Conservation (phyloP, 2,329 filamentous ascomycete species). For the Sphaerulina vaccinii region DNA sequence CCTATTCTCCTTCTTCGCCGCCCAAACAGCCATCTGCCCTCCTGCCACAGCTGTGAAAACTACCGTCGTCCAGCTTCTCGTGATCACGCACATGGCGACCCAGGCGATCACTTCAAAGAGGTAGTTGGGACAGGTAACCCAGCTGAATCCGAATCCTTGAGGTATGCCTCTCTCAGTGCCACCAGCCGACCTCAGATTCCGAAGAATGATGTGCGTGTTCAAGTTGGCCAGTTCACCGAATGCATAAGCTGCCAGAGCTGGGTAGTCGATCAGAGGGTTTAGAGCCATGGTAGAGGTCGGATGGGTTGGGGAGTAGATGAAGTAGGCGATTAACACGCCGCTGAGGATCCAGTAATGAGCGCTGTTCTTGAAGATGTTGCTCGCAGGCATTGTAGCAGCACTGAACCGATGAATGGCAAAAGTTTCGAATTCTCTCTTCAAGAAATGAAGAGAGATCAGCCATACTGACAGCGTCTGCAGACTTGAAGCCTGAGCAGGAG, state of each 20-base stretch:
- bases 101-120: conserved; percentile 88
- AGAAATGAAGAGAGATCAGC: conserved; percentile 78
- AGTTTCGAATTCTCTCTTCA: conserved; percentile 94
- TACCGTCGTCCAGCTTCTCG: conserved; percentile 72
- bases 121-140: conserved; percentile 97
- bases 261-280: conserved; percentile 59
- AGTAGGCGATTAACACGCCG: conserved; percentile 77
- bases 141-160: conserved; percentile 74
- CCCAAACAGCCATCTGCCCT: conserved; percentile 83
- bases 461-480: conserved; percentile 71
- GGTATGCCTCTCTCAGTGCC: conserved; percentile 88
- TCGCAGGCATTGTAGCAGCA: conserved; percentile 84
- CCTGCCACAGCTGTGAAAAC: conserved; percentile 73
- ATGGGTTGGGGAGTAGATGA: conserved; percentile 76
- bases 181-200: conserved; percentile 72
- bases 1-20: conserved; percentile 83
- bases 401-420: conserved; percentile 94
- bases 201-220: conserved; percentile 74
- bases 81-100: conserved; percentile 77
- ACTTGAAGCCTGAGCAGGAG: conserved; percentile 53
- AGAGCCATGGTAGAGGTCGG: conserved; percentile 57
- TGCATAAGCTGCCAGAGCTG: conserved; percentile 69
- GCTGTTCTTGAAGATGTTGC: conserved; percentile 93
- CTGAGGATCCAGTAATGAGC: conserved; percentile 89
- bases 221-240: conserved; percentile 81